phyloP scores from a whole-genome alignment of 2,329 filamentous ascomycete species.

The Aphanoascus verrucosus region DNA sequence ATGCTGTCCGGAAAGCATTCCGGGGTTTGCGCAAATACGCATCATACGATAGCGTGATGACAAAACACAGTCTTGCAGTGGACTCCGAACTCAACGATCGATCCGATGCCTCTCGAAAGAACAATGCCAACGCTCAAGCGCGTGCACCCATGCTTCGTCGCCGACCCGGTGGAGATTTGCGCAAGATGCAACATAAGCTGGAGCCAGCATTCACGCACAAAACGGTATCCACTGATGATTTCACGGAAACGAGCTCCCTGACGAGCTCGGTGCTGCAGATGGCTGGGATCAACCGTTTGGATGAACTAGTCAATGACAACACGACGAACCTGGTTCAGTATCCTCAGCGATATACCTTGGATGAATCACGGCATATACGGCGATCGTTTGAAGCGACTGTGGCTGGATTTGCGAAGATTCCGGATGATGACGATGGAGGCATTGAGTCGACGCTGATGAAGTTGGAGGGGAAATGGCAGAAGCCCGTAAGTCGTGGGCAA shows the following conservation, averaged over 20 bases:
- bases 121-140: not conserved
- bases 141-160: constrained; percentile 48
- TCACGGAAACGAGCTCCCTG: constrained; percentile 28
- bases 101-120: constrained; percentile 16
- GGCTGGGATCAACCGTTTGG: constrained; percentile 11
- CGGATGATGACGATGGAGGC: constrained; percentile 79
- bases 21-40: constrained; percentile 35
- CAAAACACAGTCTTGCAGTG: constrained; percentile 22
- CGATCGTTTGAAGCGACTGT: constrained; percentile 82
- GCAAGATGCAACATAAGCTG: constrained; percentile 46
- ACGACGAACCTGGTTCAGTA: not conserved
- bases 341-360: constrained; percentile 1
- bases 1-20: not conserved
- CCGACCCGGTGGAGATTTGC: constrained; percentile 63
- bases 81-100: constrained; percentile 19
- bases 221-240: constrained; percentile 38
- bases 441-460: constrained; percentile 89
- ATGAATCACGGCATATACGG: constrained; percentile 31
- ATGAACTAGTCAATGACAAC: not conserved
- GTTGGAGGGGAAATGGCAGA: constrained; percentile 74
- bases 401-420: constrained; percentile 73
- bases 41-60: constrained; percentile 36
- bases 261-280: constrained; percentile 25
- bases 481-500: constrained; percentile 28
- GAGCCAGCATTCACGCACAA: constrained; percentile 35